Evolutionary conservation across 495 filamentous ascomycete genomes (phyloP).

Genomic region (Hypoxylon rickii): DNA sequence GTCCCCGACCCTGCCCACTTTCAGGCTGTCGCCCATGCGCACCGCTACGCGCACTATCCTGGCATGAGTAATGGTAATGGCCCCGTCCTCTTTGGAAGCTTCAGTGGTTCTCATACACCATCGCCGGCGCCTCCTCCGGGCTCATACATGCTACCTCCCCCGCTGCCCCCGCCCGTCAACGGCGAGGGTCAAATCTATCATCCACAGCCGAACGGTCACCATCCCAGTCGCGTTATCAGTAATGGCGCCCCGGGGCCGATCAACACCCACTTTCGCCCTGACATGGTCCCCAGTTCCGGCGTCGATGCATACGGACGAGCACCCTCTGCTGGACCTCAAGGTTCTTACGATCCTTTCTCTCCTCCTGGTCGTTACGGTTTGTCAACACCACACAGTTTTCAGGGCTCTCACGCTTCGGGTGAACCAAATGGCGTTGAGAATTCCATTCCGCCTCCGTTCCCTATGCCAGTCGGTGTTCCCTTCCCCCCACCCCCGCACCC

Average conservation of each 20-base stretch:
- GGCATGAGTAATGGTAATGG: slow-evolving; percentile 50
- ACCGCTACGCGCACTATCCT: slow-evolving; percentile 39
- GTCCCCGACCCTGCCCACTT: no score
- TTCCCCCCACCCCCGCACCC: slow-evolving; percentile 17
- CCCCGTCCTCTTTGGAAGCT: slow-evolving; percentile 49
- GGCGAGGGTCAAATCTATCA: slow-evolving; percentile 39
- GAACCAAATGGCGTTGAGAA: slow-evolving; percentile 44
- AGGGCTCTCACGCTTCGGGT: slow-evolving; percentile 56
- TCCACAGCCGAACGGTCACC: slow-evolving; percentile 35
- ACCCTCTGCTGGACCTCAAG: slow-evolving; percentile 39
- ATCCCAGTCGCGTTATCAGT: slow-evolving; percentile 37
- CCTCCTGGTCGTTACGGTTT: slow-evolving; percentile 47
- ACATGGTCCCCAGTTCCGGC: slow-evolving; percentile 22
- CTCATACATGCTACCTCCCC: slow-evolving; percentile 27
- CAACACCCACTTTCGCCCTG: slow-evolving; percentile 35
- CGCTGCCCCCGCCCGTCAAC: slow-evolving; percentile 35
- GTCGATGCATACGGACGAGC: slow-evolving; percentile 40
- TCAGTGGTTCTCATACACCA: slow-evolving; percentile 52
- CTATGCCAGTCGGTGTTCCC: slow-evolving; percentile 35
- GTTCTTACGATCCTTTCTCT: slow-evolving; percentile 44
- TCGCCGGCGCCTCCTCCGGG: slow-evolving; percentile 51
- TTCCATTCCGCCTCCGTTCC: no score
- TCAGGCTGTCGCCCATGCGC: no score
- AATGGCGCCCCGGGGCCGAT: slow-evolving; percentile 41
- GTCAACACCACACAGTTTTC: slow-evolving; percentile 58